phyloP scores from a whole-genome alignment of 768 basidiomycete genomes.

The Amanita polypyramis region DNA sequence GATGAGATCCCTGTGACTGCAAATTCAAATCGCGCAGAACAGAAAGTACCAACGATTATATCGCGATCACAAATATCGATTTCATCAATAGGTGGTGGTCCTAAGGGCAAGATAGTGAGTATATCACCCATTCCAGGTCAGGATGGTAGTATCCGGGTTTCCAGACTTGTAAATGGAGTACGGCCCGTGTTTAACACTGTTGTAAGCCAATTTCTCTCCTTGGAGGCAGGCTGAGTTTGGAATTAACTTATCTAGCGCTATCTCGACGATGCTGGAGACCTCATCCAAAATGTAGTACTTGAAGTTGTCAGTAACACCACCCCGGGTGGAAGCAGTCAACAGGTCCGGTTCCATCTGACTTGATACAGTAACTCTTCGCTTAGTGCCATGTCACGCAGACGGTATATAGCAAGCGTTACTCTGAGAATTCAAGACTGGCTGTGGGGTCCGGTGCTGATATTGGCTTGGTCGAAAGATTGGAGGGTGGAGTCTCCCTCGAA shows the following conservation, averaged over 20 bases:
- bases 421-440: constrained; percentile 48
- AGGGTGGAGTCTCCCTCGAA: constrained; percentile 42
- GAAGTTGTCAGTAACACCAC: constrained; percentile 21
- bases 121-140: constrained; percentile 33
- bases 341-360: neutral
- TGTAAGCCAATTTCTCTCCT: constrained; percentile 29
- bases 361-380: neutral
- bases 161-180: constrained; percentile 42
- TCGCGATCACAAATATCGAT: constrained; percentile 40
- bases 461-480: constrained; percentile 46
- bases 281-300: constrained; percentile 38
- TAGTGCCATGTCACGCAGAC: constrained; percentile 19
- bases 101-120: constrained; percentile 29
- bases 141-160: constrained; percentile 37
- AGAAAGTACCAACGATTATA: constrained; percentile 38
- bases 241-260: constrained; percentile 31
- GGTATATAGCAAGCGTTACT: constrained; percentile 53
- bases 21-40: constrained; percentile 29
- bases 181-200: constrained; percentile 49
- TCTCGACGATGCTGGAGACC: constrained; percentile 41
- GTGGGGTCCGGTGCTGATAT: constrained; percentile 58
- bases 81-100: constrained; percentile 26
- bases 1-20: constrained; percentile 27
- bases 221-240: constrained; percentile 1
- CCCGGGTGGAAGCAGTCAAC: neutral